Conservation (phyloP, 2,329 filamentous ascomycete genomes). For the Graphilbum sp. region DNA sequence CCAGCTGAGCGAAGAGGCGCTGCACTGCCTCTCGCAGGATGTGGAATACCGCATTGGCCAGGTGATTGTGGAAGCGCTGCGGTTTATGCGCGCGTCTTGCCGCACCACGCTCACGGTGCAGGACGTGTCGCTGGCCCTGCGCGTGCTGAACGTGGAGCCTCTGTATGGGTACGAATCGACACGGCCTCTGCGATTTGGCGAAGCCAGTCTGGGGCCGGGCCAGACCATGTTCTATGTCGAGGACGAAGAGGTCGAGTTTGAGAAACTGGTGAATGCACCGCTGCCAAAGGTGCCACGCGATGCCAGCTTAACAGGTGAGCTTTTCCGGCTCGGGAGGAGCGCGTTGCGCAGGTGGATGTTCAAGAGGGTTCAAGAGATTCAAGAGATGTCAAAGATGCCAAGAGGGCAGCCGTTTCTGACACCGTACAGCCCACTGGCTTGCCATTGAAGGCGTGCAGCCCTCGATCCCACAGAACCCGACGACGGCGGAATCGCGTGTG, state of each 20-base stretch:
- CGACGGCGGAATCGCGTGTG: constrained; percentile 63
- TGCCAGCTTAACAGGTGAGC: constrained; percentile 71
- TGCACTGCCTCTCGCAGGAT: constrained; percentile 77
- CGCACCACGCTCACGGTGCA: constrained; percentile 77
- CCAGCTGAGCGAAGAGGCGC: constrained; percentile 66
- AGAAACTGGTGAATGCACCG: constrained; percentile 94
- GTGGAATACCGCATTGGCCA: constrained; percentile 91
- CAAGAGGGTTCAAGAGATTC: too few species aligned
- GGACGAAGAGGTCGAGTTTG: constrained; percentile 96
- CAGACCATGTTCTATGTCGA: constrained; percentile 96
- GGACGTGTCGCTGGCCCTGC: constrained; percentile 74
- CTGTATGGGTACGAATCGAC: constrained; percentile 94
- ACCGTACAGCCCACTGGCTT: constrained; percentile 94
- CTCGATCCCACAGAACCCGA: constrained; percentile 90
- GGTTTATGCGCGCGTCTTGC: constrained; percentile 86
- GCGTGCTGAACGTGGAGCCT: constrained; percentile 80
- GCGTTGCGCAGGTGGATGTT: too few species aligned
- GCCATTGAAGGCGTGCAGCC: constrained; percentile 96
- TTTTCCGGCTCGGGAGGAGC: too few species aligned
- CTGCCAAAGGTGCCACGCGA: constrained; percentile 89
- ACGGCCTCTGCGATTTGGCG: constrained; percentile 74
- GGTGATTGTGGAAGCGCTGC: constrained; percentile 83
- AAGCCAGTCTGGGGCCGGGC: constrained; percentile 82
- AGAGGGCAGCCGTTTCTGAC: too few species aligned
- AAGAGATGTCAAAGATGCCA: too few species aligned